Percentiles rank a stretch among this genome's conserved stretches.
phyloP scores from a whole-genome alignment of 495 filamentous ascomycete genomes.

The Cudoniella acicularis region DNA sequence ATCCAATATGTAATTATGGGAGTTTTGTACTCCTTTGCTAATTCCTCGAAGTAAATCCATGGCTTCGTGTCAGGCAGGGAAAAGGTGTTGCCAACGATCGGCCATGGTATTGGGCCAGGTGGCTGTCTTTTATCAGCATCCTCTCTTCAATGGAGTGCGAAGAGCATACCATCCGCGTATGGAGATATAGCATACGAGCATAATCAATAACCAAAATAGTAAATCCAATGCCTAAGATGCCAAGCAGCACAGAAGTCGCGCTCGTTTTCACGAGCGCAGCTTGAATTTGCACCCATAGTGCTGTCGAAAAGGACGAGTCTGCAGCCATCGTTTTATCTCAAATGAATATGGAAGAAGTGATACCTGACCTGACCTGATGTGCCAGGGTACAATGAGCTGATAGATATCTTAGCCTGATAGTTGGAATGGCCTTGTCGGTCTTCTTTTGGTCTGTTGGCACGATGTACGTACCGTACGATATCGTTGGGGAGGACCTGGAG shows the following conservation, averaged over 20 bases:
- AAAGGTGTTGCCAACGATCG: constrained; percentile 54
- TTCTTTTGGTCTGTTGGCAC: too few relatives aligned
- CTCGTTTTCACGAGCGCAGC: background rate
- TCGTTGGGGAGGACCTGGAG: too few relatives aligned
- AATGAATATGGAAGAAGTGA: background rate
- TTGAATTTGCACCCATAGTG: constrained; percentile 13
- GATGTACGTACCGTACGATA: too few relatives aligned
- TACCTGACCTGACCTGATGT: too few relatives aligned
- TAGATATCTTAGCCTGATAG: background rate
- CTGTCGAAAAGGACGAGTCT: background rate
- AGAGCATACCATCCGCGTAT: constrained; percentile 35
- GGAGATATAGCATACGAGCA: constrained; percentile 44
- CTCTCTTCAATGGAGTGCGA: background rate
- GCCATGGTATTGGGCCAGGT: constrained; percentile 49
- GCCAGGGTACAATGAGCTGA: background rate
- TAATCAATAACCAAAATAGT: constrained; percentile 42
- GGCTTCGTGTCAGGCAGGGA: constrained; percentile 57
- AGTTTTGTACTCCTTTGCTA: constrained; percentile 49
- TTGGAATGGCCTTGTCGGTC: background rate
- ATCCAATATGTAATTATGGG: constrained; percentile 62
- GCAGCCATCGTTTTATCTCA: constrained; percentile 6
- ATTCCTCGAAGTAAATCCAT: constrained; percentile 60
- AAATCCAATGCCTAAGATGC: constrained; percentile 26
- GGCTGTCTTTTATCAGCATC: constrained; percentile 35
- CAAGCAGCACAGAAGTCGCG: constrained; percentile 11